Percentiles rank a stretch among this genome's conserved stretches.
Evolutionary conservation across 2,329 filamentous ascomycete genomes (phyloP).

Genomic region (Aspergillus costaricaensis): DNA sequence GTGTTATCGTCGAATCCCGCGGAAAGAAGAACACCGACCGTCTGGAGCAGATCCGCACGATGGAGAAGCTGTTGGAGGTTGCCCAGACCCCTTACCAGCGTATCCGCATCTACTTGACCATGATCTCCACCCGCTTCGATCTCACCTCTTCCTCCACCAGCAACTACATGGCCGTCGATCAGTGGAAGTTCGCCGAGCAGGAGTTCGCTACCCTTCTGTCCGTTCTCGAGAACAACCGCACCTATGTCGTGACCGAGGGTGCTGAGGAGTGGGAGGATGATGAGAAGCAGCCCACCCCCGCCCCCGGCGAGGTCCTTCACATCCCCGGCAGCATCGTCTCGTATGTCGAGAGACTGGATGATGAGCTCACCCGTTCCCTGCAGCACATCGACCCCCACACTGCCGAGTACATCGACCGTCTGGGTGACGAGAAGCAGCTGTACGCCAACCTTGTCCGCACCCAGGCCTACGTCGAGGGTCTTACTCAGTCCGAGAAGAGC

Average conservation of each 20-base stretch:
- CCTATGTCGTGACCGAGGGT: constrained; percentile 84
- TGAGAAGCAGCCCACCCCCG: constrained; percentile 80
- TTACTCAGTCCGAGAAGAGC: constrained; percentile 69
- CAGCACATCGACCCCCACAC: constrained; percentile 98
- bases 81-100: constrained; percentile 88
- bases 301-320: constrained; percentile 75
- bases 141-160: constrained; percentile 71
- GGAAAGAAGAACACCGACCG: constrained; percentile 99
- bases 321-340: constrained; percentile 94
- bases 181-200: constrained; percentile 93
- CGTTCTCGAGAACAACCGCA: constrained; percentile 74
- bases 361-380: constrained; percentile 94
- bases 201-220: constrained; percentile 78
- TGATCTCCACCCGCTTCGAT: constrained; percentile 94
- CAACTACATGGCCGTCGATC: constrained; percentile 87
- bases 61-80: constrained; percentile 95
- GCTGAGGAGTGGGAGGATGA: constrained; percentile 99
- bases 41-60: constrained; percentile 88
- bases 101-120: constrained; percentile 85
- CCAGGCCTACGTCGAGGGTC: constrained; percentile 81
- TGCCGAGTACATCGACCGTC: constrained; percentile 94
- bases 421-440: constrained; percentile 84
- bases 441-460: constrained; percentile 92
- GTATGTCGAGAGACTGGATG: constrained; percentile 90
- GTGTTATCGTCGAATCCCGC: constrained; percentile 89